Conservation (phyloP, 1,139 yeast genomes). For the Hyphopichia burtonii region DNA sequence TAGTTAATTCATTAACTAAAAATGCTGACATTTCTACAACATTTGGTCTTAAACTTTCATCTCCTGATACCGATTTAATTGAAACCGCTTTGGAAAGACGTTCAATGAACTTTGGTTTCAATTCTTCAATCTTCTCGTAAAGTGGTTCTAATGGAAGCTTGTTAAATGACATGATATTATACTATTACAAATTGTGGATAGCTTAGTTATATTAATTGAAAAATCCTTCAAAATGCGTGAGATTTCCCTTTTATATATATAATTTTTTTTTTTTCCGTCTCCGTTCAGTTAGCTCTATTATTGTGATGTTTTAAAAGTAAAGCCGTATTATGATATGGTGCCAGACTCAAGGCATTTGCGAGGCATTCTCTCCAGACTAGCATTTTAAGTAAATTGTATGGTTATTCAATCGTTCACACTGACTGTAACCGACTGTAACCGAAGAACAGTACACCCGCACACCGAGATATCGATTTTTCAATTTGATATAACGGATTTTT, state of each 20-base stretch:
- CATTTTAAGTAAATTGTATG: too few species aligned
- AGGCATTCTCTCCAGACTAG: too few species aligned
- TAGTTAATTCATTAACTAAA: constrained; percentile 63
- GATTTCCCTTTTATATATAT: neutral
- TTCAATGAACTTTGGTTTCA: constrained; percentile 66
- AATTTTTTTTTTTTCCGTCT: neutral
- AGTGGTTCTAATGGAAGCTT: constrained; percentile 45
- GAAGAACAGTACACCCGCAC: neutral
- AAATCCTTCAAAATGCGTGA: neutral
- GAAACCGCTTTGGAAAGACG: constrained; percentile 80
- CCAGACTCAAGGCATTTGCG: neutral
- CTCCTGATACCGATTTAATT: constrained; percentile 93
- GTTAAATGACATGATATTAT: constrained; percentile 27
- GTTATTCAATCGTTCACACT: too few species aligned
- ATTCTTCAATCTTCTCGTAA: constrained; percentile 64
- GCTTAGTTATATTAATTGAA: too few species aligned
- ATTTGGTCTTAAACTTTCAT: constrained; percentile 80
- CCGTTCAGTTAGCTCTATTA: neutral
- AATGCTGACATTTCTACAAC: constrained; percentile 87
- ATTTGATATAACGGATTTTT: too few species aligned
- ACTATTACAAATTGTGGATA: neutral
- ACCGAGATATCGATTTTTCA: too few species aligned
- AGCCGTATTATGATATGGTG: neutral
- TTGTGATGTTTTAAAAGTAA: neutral
- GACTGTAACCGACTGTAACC: neutral